Base-by-base conservation (phyloP, 495 filamentous ascomycete species). In the Aspergillus ostianus region DNA sequence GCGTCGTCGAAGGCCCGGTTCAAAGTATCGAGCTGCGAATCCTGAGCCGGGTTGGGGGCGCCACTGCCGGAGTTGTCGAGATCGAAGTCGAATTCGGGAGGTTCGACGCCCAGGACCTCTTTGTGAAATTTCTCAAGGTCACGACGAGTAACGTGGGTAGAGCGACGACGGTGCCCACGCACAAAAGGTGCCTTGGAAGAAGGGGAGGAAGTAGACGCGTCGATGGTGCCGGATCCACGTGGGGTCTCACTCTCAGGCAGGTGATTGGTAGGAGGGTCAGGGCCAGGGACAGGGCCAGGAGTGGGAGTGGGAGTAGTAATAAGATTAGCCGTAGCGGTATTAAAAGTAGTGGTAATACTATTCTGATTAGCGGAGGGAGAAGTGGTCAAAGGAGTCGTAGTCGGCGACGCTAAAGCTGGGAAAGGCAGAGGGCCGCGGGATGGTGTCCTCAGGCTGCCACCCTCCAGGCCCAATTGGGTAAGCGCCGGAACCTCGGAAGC, bases 91-190 rank as follows among this genome's bases (percentile, higher is more conserved):
- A 65, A 68, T 59, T 62, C 66, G 64, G 65, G 62, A 54, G 70
- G 63, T 62, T 76, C 68, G 47, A 76, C 67, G 56, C 73, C 76
- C 52, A 78, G 51, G 47, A 78, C 69, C 62, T 78, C 76, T 62
- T 70, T 71, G 64, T 71, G 70, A 64, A 78, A 78, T 64, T 73
- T 73, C 62, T 75, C 72, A 66, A 78, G 73, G 73, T 78, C 76
- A 61, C 69, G 69, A 56, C 67, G 72, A 67, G 69, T 73, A 55
- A 78, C 74, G 74, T 75, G 76, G 66, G 76, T 78, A 59, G 76
- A 76, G 63, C 76, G 76, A 70, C 76, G 76, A 62, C 76, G 76
- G 60, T 78, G 76, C 67, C 76, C 74, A 73, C 74, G 76, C 50
- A 75, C 67, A 60, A 70, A 78, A 55, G 71, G 64, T 70, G 71